These are phyloP conservation scores for Candida ovalis DNA, from an alignment of 805 yeast species.

Conservation along the genomic window DNA sequence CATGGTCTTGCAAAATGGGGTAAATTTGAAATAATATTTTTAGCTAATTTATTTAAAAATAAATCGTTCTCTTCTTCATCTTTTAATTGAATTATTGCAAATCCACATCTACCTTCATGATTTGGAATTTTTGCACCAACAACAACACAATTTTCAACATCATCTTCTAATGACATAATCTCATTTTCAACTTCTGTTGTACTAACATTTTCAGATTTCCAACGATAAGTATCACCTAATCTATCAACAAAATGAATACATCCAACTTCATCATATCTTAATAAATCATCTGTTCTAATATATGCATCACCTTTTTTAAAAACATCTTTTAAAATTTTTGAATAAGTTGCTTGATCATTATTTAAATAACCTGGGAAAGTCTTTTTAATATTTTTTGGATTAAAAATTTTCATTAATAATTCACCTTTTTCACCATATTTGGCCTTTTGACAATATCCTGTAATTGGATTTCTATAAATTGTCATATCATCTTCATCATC, in stretches of 20 bases:
- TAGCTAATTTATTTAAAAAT: conserved; percentile 35
- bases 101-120: conserved; percentile 95
- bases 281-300: conserved; percentile 83
- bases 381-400: conserved; percentile 56
- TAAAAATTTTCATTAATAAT: conserved; percentile 69
- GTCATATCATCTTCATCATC: conserved; percentile 76
- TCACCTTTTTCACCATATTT: conserved; percentile 75
- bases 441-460: conserved; percentile 60
- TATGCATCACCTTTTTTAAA: conserved; percentile 86
- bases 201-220: conserved; percentile 95
- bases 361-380: conserved; percentile 90
- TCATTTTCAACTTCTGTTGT: conserved; percentile 91
- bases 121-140: conserved; percentile 83
- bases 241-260: conserved; percentile 83
- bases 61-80: conserved; percentile 31
- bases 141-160: conserved; percentile 67
- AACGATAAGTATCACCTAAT: conserved; percentile 90
- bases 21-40: conserved; percentile 39
- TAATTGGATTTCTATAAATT: conserved; percentile 62
- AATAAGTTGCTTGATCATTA: conserved; percentile 71
- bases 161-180: conserved; percentile 39
- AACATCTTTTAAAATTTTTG: conserved; percentile 70
- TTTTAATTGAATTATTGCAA: conserved; percentile 63
- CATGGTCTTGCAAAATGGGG: conserved; percentile 87
- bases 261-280: conserved; percentile 64